Evolutionary conservation across 179 eudicot species (phyloP), one percentile per base, ranked within the genome.

Genomic region (Spergularia azorica): DNA sequence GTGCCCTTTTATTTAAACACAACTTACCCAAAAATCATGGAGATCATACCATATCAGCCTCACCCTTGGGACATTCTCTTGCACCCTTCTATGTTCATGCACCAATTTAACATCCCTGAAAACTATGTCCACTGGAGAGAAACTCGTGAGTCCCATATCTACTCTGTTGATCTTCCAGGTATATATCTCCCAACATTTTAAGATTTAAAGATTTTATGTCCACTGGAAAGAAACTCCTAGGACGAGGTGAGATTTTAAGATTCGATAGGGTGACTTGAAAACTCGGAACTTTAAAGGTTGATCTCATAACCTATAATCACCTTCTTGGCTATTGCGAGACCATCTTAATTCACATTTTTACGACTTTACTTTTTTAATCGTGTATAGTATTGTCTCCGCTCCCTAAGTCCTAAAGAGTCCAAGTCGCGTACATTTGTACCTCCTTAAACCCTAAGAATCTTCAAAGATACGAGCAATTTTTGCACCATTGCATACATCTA

Each of bases 101-200:
- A 89, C 18, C 82, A 82, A 14, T 82, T 74, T 51, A 81, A 80
- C 72, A 55, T 82, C 81, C 89, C 90, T 16, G 80, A 90, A 79
- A 88, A 88, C 84, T 72, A 88, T 73, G 90, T 90, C 71, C 90
- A 88, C 67, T 87, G 90, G 91, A 85, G 86, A 55, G 81, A 88
- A 64, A 88, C 94, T 41, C 90, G 90, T 11, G 87, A 88, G 6
- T 90, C 90, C 15, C 94, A 90, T 79, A 75, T 88, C 73, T 88
- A 85, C 82, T 90, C 89, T 72, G 91, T 88, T 65, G 81, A 85
- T 2, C 84, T 90, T 73, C 89, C 94, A 21, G 91, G 94, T 90
- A 8, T 11, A 20, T 55, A 26, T 26, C 32, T 26, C 32, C 4
- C 3, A 14, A 3, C 1, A 52, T 13, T 8, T 11, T 52, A 8